phyloP scores from a whole-genome alignment of 306 rosid genomes.

The Mimosa pudica region DNA sequence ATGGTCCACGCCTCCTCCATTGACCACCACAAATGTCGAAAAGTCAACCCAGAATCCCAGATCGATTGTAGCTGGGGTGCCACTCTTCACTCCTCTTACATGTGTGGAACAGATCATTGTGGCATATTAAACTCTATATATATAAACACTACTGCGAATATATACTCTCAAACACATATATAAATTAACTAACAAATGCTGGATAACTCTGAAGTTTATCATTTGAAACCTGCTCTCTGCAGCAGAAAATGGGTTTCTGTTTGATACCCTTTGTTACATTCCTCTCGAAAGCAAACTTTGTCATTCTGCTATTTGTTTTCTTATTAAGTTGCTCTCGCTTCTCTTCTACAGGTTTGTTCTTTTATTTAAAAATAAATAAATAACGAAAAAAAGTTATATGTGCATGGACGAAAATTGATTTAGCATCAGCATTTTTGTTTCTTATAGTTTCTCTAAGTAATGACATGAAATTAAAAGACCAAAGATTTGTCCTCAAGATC shows the following conservation, averaged over 20 bases:
- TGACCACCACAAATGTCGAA: background rate
- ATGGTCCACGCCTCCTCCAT: background rate
- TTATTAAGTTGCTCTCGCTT: slow-evolving; percentile 41
- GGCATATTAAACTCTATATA: background rate
- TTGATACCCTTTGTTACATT: slow-evolving; percentile 9
- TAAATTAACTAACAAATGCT: too few species aligned
- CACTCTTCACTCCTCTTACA: background rate
- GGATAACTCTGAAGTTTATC: background rate
- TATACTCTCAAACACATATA: too few species aligned
- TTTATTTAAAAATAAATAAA: background rate
- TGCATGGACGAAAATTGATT: slow-evolving; percentile 7
- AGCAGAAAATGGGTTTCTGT: slow-evolving; percentile 36
- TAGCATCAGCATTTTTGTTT: background rate
- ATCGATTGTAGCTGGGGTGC: background rate
- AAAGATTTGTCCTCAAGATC: too few species aligned
- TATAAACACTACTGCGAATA: too few species aligned
- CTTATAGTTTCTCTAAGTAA: background rate
- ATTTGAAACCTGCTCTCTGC: background rate
- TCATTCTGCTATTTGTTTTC: slow-evolving; percentile 42
- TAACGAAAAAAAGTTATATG: background rate
- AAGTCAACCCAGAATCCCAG: background rate
- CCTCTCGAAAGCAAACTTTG: slow-evolving; percentile 31
- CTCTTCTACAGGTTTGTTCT: slow-evolving; percentile 59
- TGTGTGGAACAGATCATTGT: background rate
- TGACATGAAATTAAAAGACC: background rate